Base-by-base conservation (phyloP, 495 filamentous ascomycete species). In the Pyronema domesticum region DNA sequence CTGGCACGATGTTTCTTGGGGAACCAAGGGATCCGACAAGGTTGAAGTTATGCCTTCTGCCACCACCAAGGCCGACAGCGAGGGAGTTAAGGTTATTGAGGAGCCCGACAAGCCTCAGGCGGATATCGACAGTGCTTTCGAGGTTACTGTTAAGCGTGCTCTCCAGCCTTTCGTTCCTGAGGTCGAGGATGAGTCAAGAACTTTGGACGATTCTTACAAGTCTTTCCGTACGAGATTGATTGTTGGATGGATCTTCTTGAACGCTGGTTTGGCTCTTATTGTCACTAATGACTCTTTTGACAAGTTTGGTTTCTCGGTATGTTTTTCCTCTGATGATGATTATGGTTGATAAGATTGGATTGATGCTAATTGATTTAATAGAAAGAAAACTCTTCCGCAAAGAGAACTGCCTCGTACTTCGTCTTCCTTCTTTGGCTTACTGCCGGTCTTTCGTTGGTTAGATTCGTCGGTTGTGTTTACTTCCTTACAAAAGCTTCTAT, bases 1-100 rank as follows among this genome's bases (percentile, higher is more conserved):
- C 72, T 99, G 93, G 93, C 91, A 99, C 72, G 91, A 99, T 71
- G 91, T 99, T 45, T 95, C 91, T 11, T 99, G 91, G 91, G 91
- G 91, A 76, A 96, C 93, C 71, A 96, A 99, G 74, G 91, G 91
- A 68, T 86, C 93, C 9, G 91, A 99, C 71, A 96, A 95, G 72
- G 85, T 83, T 44, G 93, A 99, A 65, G 88, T 86, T 10, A 74
- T 99, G 37, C 93, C 93, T 2, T 89, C 89, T 17, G 93, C 85
- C 2, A 77, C 79, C 59, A 85, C 86, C 1, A 82, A 80, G 51
- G 94, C 94, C 67, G 80, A 80, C 51, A 80, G 80, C 55, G 86
- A 89, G 61, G 79, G 80, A 48, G 80, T 84, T 13, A 84, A 81
- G 0, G 84, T 94, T 49, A 88, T 96, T 51, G 93, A 96, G 68